Evolutionary conservation across 2,329 filamentous ascomycete species (phyloP).

Genomic region (Ophiostoma sp.): DNA sequence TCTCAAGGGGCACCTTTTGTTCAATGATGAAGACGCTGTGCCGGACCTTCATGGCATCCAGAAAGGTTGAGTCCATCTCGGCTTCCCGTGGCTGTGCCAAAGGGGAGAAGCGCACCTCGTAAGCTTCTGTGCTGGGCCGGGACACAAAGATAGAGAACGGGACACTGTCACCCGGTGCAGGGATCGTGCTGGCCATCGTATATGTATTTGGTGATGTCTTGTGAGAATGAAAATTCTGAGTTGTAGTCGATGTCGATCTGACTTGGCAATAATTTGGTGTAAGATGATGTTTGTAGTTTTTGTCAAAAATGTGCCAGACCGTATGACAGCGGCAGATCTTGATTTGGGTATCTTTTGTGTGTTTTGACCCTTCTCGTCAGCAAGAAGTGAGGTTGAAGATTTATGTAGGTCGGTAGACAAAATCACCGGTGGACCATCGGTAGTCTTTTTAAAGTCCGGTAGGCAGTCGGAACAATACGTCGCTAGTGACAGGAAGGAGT

Average conservation of each 20-base stretch:
- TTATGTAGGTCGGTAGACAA: conserved; percentile 2
- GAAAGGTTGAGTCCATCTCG: conserved; percentile 56
- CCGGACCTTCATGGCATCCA: conserved; percentile 64
- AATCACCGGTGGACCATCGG: background rate
- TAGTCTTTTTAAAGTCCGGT: background rate
- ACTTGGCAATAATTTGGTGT: background rate
- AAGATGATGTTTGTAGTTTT: background rate
- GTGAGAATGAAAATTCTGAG: background rate
- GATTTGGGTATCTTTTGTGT: background rate
- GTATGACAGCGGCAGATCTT: background rate
- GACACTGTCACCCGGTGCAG: background rate
- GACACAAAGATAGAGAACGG: conserved; percentile 10
- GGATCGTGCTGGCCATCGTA: background rate
- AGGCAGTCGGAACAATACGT: background rate
- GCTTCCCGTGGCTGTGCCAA: conserved; percentile 43
- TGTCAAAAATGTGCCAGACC: background rate
- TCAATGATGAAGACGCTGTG: conserved; percentile 62
- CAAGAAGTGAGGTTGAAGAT: conserved; percentile 9
- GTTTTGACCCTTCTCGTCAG: background rate
- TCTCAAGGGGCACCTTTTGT: conserved; percentile 59
- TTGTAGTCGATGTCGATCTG: background rate
- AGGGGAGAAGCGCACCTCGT: conserved; percentile 41
- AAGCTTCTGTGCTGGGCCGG: conserved; percentile 36
- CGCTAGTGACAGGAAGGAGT: background rate
- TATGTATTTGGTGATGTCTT: background rate